Evolutionary conservation across 345 rosid species (phyloP).

Genomic region (Sapria himalayana): DNA sequence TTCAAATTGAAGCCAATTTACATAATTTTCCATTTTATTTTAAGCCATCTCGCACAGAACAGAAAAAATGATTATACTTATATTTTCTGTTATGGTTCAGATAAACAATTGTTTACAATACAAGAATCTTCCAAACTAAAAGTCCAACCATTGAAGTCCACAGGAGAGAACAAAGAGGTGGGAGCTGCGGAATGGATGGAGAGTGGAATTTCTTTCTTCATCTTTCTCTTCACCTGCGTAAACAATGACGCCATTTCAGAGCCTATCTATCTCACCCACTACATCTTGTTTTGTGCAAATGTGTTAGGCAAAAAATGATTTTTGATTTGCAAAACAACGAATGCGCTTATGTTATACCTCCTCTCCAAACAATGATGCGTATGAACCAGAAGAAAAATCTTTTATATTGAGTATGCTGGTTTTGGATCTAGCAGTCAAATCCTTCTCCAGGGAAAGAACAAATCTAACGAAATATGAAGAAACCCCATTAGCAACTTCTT

Average conservation of each 20-base stretch:
- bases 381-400: constrained; percentile 82
- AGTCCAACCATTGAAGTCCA: constrained; percentile 72
- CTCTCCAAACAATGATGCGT: constrained; percentile 66
- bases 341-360: too few relatives aligned
- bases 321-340: too few relatives aligned
- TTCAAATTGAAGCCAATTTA: too few relatives aligned
- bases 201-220: constrained; percentile 80
- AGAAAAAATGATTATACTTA: too few relatives aligned
- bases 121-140: constrained; percentile 24
- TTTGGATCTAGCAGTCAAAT: constrained; percentile 66
- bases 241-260: too few relatives aligned
- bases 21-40: too few relatives aligned
- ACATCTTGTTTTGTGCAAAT: too few relatives aligned
- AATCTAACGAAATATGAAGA: constrained; percentile 24
- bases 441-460: constrained; percentile 61
- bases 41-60: too few relatives aligned
- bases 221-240: constrained; percentile 65
- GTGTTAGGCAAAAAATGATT: too few relatives aligned
- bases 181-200: constrained; percentile 53
- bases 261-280: too few relatives aligned
- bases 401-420: constrained; percentile 43
- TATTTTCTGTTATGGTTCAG: too few relatives aligned
- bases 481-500: background rate
- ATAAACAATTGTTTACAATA: too few relatives aligned
- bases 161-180: constrained; percentile 40